Evolutionary conservation across 164 flowering plant genomes (phyloP), one percentile per base, ranked within the genome.

Genomic region (Magnolia sinica): DNA sequence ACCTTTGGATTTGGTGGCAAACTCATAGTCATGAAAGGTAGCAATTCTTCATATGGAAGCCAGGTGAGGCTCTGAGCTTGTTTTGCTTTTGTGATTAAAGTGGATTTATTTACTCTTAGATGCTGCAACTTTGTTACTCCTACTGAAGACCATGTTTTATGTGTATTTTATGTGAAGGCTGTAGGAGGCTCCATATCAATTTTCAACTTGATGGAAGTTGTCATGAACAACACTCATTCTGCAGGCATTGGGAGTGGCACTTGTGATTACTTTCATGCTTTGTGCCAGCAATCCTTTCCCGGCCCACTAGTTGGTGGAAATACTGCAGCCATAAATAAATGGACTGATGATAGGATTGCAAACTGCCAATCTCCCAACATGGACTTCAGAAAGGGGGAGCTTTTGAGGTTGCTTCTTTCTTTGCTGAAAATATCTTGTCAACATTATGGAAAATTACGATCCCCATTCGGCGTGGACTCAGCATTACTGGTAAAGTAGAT

Each of bases 1-100:
- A 84, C 92, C 55, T 96, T 96, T 87, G 99, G 99, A 11, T 96
- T 96, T 88, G 99, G 99, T 71, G 99, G 99, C 76, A 96, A 94
- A 81, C 92, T 96, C 50, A 81, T 96, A 72, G 89, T 93, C 45
- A 85, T 91, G 91, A 96, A 90, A 84, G 85, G 87, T 79, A 79
- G 16, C 67, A 78, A 66, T 80, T 76, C 85, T 76, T 61, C 71
- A 31, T 87, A 79, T 83, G 89, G 85, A 68, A 86, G 81, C 82
- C 94, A 93, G 98, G 98, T 96, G 74, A 75, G 86, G 49, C 76
- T 74, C 37, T 72, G 19, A 45, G 23, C 24, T 22, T 64, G 23
- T 71, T 51, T 50, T 49, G 5, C 27, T 31, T 49, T 50, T 23
- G 1, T 78, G 64, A 19, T 19, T 23, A 13, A 6, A 64, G 11